A percentile compares a stretch with the other conserved stretches of the same genome.
These are phyloP conservation scores for Collybia mongolica DNA, from an alignment of 768 basidiomycete genomes.

Conservation along the genomic window DNA sequence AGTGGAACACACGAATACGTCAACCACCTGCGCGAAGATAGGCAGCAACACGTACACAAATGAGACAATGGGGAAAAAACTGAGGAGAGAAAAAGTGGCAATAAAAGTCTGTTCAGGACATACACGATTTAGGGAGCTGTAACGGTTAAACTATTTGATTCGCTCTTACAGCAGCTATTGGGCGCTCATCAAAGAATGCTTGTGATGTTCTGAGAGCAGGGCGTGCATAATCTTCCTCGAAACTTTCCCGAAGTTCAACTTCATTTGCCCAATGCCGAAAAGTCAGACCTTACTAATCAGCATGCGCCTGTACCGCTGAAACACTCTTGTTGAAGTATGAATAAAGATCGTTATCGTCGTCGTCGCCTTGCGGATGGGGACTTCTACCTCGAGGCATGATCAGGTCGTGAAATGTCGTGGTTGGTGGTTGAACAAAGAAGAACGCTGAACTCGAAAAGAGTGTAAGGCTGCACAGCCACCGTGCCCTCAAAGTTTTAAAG, in stretches of 20 bases:
- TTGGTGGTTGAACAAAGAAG: too few relatives aligned
- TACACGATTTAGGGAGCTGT: not conserved
- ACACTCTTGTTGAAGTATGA: constrained; percentile 36
- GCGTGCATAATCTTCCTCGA: constrained; percentile 43
- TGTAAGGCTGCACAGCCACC: too few relatives aligned
- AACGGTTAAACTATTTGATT: not conserved
- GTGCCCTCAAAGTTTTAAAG: too few relatives aligned
- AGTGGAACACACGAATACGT: not conserved
- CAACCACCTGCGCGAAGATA: not conserved
- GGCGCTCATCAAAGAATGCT: constrained; percentile 30
- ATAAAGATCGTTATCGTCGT: constrained; percentile 22
- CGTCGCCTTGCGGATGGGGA: not conserved
- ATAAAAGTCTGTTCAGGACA: constrained; percentile 34
- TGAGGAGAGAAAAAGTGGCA: constrained; percentile 34
- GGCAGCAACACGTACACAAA: constrained; percentile 35
- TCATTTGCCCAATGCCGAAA: not conserved
- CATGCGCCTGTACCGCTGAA: constrained; percentile 31
- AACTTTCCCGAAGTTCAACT: constrained; percentile 22
- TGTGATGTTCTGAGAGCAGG: constrained; percentile 32
- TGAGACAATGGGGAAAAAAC: constrained; percentile 28
- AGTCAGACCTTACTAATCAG: constrained; percentile 25
- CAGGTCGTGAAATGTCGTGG: too few relatives aligned
- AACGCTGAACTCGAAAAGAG: too few relatives aligned
- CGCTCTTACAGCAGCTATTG: constrained; percentile 30
- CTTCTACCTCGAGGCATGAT: too few relatives aligned